phyloP scores from a whole-genome alignment of 345 rosid genomes.

The Gossypioides kirkii region DNA sequence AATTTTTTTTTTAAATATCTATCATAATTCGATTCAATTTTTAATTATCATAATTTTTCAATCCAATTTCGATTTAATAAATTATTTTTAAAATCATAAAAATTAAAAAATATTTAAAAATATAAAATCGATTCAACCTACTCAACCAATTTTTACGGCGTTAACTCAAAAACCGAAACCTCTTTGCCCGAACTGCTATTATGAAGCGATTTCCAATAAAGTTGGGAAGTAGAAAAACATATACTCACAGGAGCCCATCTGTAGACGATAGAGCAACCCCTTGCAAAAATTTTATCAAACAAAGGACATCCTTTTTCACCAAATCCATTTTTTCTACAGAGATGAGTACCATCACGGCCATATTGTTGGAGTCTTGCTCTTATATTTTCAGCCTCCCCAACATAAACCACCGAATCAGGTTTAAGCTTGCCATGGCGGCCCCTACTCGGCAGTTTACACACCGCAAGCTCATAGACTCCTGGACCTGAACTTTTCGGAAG shows the following conservation, averaged over 20 bases:
- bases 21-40: too few species aligned
- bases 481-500: slow-evolving; percentile 49
- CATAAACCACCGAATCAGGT: slow-evolving; percentile 33
- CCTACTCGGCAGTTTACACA: slow-evolving; percentile 26
- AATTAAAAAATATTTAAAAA: too few species aligned
- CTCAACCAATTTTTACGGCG: not conserved
- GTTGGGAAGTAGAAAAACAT: not conserved
- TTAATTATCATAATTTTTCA: too few species aligned
- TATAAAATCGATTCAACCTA: too few species aligned
- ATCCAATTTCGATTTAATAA: too few species aligned
- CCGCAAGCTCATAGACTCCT: slow-evolving; percentile 73
- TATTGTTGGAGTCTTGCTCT: slow-evolving; percentile 68
- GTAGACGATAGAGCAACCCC: slow-evolving; percentile 44
- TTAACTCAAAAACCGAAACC: too few species aligned
- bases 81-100: too few species aligned
- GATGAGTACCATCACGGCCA: slow-evolving; percentile 78
- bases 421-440: slow-evolving; percentile 29
- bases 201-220: too few species aligned
- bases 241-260: slow-evolving; percentile 78
- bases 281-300: slow-evolving; percentile 51
- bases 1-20: too few species aligned
- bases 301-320: not conserved
- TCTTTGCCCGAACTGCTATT: too few species aligned
- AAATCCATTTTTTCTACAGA: slow-evolving; percentile 28
- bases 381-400: slow-evolving; percentile 76